Evolutionary conservation across 1,284 basidiomycete genomes (phyloP), one percentile per base, ranked within the genome.

Genomic region (Leucoagaricus sp.): DNA sequence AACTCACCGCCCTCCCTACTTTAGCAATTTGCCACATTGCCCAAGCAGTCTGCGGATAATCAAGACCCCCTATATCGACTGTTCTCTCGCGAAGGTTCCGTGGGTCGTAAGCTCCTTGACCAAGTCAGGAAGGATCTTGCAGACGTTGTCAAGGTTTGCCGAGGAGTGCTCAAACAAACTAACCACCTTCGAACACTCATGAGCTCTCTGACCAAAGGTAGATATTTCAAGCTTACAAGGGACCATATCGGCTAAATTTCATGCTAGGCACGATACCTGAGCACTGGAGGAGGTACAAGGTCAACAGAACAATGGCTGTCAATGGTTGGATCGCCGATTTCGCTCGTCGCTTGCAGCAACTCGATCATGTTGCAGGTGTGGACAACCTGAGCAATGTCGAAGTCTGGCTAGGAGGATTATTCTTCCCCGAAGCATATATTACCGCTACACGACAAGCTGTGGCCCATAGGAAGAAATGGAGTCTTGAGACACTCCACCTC

Each of bases 351-450:
- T 74, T 98, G 36, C 80, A 72, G 19, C 96, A 97, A 69, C 81
- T 98, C 34, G 85, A 93, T 57, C 73, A 77, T n/a, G 87, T 96
- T 60, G 85, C 91, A 0, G 69, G 74, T 5, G 77, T 87, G 55
- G 84, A 88, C 61, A 84, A 82, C 64, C 73, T 91, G 57, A 83
- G 78, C 61, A 79, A 91, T 60, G 79, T 94, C 33, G 88, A 91
- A 69, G 89, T 93, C 36, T 94, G 92, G 90, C 81, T 97, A 12
- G 94, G 95, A 31, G 92, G 93, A 0, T 72, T 98, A 52, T 97
- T 98, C 83, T 95, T 93, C 81, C 96, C 96, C 1, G 93, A 96
- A 67, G 94, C 94, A 2, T 97, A 94, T 71, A 83, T 98, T 65
- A 97, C 95, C 0, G 95, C 95, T 1, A 96, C 94, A 1, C 83